Base-by-base conservation (phyloP, 805 yeast genomes). In the Candida broadrunensis region DNA sequence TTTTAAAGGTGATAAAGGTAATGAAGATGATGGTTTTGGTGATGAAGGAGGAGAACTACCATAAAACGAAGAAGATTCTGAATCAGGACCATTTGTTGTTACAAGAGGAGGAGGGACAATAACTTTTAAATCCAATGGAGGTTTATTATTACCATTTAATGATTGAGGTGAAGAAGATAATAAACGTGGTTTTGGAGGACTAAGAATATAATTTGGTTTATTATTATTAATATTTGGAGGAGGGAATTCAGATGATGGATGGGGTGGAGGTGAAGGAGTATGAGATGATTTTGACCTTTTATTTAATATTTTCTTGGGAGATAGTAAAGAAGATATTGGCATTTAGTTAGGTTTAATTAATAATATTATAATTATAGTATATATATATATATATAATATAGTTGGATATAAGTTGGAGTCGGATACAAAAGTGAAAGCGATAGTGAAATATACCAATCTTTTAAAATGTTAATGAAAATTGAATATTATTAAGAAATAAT, bases 31-130 rank as follows among this genome's bases (percentile, higher is more conserved):
- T 5, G 20, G 20, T 9, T 8, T 14, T 18, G 33, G n/a, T 8
- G 29, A 11, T n/a, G 35, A n/a, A 9, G 38, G 13, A 16, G 35
- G 24, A 31, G 35, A 23, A 17, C 27, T 13, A 30, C 17, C 30
- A 29, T 33, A 33, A 5, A 34, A n/a, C 2, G 42, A 35, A 5
- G 42, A 39, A 27, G 35, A 9, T 23, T 35, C 38, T 1, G 42
- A 39, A 5, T 21, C 12, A 13, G 29, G 14, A 25, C n/a, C 14
- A 9, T 8, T 21, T 7, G 24, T 21, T 7, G 24, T 9, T 21
- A 21, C 24, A 7, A 13, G 15, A 23, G 40, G 35, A 21, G 40
- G 40, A 14, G 40, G 36, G 21, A n/a, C n/a, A n/a, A n/a, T n/a
- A n/a, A n/a, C n/a, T n/a, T 9, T 6, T 6, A 32, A 15, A 16